These are phyloP conservation scores for Conoideocrella luteorostrata DNA, from an alignment of 2,329 filamentous ascomycete species.

Conservation along the genomic window DNA sequence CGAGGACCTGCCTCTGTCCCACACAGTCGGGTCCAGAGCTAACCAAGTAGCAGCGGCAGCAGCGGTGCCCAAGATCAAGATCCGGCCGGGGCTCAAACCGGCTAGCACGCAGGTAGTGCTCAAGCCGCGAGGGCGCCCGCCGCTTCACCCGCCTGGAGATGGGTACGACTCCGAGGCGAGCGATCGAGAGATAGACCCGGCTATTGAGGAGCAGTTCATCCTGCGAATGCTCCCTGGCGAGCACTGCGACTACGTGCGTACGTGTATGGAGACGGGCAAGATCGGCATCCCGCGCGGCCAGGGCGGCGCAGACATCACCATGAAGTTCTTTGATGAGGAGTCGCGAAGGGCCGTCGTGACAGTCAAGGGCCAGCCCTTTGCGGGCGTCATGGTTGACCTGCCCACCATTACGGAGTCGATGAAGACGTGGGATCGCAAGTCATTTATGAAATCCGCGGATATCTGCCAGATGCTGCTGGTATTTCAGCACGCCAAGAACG, in stretches of 20 bases:
- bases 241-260: conserved; percentile 76
- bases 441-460: conserved; percentile 84
- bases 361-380: conserved; percentile 65
- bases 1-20: conserved; percentile 34
- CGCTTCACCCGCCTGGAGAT: conserved; percentile 68
- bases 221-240: conserved; percentile 81
- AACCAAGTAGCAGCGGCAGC: conserved; percentile 16
- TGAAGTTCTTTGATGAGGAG: conserved; percentile 73
- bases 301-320: conserved; percentile 68
- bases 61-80: conserved; percentile 48
- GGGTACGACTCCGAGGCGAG: conserved; percentile 96
- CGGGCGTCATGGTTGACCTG: conserved; percentile 72
- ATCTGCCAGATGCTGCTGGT: conserved; percentile 86
- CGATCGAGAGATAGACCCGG: conserved; percentile 79
- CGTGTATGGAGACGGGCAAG: conserved; percentile 68
- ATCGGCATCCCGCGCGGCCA: conserved; percentile 60
- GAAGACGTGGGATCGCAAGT: conserved; percentile 88
- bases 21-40: conserved; percentile 6
- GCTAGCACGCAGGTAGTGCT: conserved; percentile 37
- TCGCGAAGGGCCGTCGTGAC: conserved; percentile 67
- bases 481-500: conserved; percentile 58
- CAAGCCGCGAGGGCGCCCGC: conserved; percentile 61
- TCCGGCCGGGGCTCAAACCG: conserved; percentile 33
- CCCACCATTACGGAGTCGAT: conserved; percentile 84
- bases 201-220: conserved; percentile 84